Conservation (phyloP, 768 basidiomycete genomes). For the Hericium rajendrae region DNA sequence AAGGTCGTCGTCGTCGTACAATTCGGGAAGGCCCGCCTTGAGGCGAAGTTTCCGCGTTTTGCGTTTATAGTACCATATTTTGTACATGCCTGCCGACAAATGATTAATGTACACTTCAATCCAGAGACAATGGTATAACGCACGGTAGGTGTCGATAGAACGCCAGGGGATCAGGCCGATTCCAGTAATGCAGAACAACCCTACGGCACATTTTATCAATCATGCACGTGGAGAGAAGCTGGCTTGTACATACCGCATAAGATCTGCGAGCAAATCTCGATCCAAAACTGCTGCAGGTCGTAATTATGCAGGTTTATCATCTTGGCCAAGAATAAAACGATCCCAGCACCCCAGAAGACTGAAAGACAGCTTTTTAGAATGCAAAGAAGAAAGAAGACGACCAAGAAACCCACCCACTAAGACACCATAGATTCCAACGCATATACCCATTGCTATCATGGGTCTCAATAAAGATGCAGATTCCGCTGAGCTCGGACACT, state of each 20-base stretch:
- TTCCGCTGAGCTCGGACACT: conserved; percentile 16
- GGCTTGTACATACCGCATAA: conserved; percentile 17
- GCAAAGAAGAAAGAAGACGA: not conserved
- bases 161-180: conserved; percentile 74
- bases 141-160: conserved; percentile 66
- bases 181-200: conserved; percentile 72
- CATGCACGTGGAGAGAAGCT: too few relatives aligned
- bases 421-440: conserved; percentile 72
- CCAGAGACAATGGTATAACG: conserved; percentile 2
- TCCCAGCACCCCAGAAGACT: conserved; percentile 84
- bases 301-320: conserved; percentile 64
- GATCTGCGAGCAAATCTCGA: conserved; percentile 69
- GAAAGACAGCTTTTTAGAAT: conserved; percentile 1
- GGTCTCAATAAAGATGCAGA: not conserved
- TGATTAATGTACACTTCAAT: not conserved
- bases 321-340: conserved; percentile 62
- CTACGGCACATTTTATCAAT: conserved; percentile 21
- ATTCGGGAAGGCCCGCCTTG: conserved; percentile 53
- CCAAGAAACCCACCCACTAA: conserved; percentile 40
- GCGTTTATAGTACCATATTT: conserved; percentile 69
- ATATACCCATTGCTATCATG: conserved; percentile 26
- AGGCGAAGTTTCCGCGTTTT: conserved; percentile 46
- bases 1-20: conserved; percentile 69
- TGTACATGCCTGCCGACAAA: conserved; percentile 43
- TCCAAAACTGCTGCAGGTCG: conserved; percentile 70